phyloP scores from a whole-genome alignment of 495 filamentous ascomycete species.

The Xylaria cubensis region DNA sequence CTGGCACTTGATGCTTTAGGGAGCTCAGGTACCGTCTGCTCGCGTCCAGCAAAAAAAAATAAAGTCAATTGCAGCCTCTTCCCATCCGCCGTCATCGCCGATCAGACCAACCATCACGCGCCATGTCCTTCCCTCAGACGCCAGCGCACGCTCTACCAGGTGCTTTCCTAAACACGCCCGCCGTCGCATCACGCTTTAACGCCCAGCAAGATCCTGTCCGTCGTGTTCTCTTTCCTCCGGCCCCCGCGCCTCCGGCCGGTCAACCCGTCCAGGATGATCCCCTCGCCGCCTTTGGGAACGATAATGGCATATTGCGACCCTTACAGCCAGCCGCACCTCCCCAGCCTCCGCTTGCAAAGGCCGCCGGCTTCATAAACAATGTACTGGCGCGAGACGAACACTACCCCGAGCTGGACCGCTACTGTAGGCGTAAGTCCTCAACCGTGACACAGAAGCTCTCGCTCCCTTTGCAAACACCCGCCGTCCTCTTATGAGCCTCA shows the following conservation, averaged over 20 bases:
- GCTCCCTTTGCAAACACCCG: background rate
- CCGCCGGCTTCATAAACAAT: constrained; percentile 82
- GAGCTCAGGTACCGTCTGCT: constrained; percentile 3
- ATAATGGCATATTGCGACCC: constrained; percentile 29
- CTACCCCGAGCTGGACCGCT: constrained; percentile 89
- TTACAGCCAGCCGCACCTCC: constrained; percentile 41
- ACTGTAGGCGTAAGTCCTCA: constrained; percentile 77
- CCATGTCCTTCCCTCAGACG: constrained; percentile 68
- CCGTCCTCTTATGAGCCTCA: background rate
- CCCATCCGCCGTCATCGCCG: constrained; percentile 17
- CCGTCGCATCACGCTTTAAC: constrained; percentile 48
- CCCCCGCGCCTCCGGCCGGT: constrained; percentile 9
- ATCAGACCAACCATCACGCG: constrained; percentile 30
- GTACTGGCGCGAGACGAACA: constrained; percentile 74
- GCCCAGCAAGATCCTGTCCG: constrained; percentile 44
- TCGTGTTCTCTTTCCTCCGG: constrained; percentile 49
- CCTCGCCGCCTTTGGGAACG: constrained; percentile 42
- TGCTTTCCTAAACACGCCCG: constrained; percentile 76
- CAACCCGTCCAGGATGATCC: constrained; percentile 25
- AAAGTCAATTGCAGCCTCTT: constrained; percentile 28
- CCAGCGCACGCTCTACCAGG: constrained; percentile 74
- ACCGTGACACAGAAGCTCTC: background rate
- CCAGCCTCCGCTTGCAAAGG: constrained; percentile 75
- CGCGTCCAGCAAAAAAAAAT: constrained; percentile 18
- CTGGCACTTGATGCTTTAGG: background rate